Evolutionary conservation across 352 stramenopile species (phyloP), one percentile per base, ranked within the genome.

Genomic region (Phytophthora citricola): DNA sequence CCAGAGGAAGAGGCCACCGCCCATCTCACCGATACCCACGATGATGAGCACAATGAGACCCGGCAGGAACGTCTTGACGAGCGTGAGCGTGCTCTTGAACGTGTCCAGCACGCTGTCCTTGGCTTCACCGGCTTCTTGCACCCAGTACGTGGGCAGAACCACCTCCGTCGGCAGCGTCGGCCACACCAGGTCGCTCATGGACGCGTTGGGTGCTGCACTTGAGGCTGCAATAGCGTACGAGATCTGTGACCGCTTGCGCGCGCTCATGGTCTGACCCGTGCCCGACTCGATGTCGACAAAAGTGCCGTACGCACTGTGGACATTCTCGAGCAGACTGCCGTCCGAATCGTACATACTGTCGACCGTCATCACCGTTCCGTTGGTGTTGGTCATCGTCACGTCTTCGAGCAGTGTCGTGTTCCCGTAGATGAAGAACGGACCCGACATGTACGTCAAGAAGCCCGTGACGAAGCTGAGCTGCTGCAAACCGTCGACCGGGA

Each of bases 371-470:
- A 77, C 29, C 7, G 68, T 73, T 26, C 85, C 85, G 45, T 93
- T 52, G 8, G 45, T 48, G 40, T 71, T 84, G 44, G 81, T 92
- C 67, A 93, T 83, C 49, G 79, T 62, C 12, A 93, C 75, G 7
- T 31, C 58, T 2, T 76, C 59, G 0, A 75, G 63, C 20, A 93
- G 46, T 15, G 75, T 74, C 12, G 63, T 63, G 63, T 91, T 66
- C 5, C 81, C 81, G 54, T 78, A 88, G n/a, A 93, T 59, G 55
- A 81, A 93, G 58, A 91, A 65, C 20, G 85, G 83, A 29, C 77
- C 87, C 39, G 85, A 93, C 49, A 93, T 62, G 56, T 83, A 93
- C 46, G 81, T 76, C 17, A 92, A 45, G 63, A 93, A 90, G 49
- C 85, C 85, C 24, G 63, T 76, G 57, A 79, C 73, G 61, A 92